A percentile compares a stretch with the other conserved stretches of the same genome.
phyloP scores from a whole-genome alignment of 805 yeast genomes.

The Starmera dryadoides region DNA sequence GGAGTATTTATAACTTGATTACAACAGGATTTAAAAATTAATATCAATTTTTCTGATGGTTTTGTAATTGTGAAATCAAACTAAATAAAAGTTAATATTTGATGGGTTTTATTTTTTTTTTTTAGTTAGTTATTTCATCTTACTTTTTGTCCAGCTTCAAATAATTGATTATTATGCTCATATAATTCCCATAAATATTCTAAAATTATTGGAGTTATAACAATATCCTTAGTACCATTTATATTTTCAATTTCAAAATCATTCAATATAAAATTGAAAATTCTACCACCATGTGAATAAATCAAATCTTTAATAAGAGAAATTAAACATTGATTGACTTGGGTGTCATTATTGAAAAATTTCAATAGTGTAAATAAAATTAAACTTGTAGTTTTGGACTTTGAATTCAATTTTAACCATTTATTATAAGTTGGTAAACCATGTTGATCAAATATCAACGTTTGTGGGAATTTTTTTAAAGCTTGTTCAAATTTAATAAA shows the following conservation, averaged over 20 bases:
- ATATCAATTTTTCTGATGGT: not conserved
- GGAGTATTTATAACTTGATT: too few species aligned
- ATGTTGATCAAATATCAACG: not conserved
- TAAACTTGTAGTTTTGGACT: not conserved
- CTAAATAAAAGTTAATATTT: too few species aligned
- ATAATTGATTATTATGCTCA: not conserved
- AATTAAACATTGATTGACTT: conserved; percentile 8
- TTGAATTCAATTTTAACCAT: conserved; percentile 1
- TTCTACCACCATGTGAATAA: conserved; percentile 1
- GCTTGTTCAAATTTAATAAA: not conserved
- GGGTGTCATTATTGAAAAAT: conserved; percentile 14
- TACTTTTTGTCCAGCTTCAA: not conserved
- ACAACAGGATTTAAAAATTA: too few species aligned
- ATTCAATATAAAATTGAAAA: conserved; percentile 3
- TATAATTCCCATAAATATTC: conserved; percentile 10
- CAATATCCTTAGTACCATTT: not conserved
- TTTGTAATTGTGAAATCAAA: not conserved
- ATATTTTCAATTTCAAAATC: not conserved
- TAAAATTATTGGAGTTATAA: conserved; percentile 7
- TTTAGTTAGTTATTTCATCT: too few species aligned
- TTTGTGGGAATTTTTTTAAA: not conserved
- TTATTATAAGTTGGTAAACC: not conserved
- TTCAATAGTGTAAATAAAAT: not conserved
- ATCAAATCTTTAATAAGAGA: conserved; percentile 4
- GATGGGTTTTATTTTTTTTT: too few species aligned